Conservation (phyloP, 139 green algal species). For the Chara braunii region DNA sequence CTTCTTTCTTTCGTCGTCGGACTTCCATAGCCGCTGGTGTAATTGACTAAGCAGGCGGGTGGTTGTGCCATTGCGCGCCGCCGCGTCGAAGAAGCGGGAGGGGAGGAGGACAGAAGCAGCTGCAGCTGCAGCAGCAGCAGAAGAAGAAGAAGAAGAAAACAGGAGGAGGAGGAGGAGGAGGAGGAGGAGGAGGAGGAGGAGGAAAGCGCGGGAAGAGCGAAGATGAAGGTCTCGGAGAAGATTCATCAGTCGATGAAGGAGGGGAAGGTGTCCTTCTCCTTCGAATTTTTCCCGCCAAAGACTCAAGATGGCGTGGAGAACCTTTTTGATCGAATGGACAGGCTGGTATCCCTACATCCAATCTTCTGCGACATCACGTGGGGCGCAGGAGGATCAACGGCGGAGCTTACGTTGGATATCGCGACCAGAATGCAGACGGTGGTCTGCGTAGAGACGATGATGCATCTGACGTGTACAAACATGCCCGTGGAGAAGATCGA, state of each 20-base stretch:
- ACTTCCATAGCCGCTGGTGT: too few species aligned
- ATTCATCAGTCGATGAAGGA: constrained; percentile 62
- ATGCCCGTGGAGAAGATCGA: constrained; percentile 84
- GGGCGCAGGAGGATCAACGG: constrained; percentile 89
- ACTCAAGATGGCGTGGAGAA: constrained; percentile 92
- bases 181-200: too few species aligned
- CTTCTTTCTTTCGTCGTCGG: too few species aligned
- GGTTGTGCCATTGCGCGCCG: too few species aligned
- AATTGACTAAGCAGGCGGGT: too few species aligned
- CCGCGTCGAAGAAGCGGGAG: too few species aligned
- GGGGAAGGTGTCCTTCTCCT: constrained; percentile 80
- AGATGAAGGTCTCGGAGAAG: constrained; percentile 88
- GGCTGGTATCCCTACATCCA: constrained; percentile 73
- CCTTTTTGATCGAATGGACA: constrained; percentile 78
- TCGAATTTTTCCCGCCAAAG: constrained; percentile 91
- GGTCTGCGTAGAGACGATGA: constrained; percentile 95
- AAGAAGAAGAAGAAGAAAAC: too few species aligned
- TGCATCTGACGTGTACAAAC: constrained; percentile 99
- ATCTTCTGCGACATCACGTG: constrained; percentile 97
- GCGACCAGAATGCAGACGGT: constrained; percentile 84
- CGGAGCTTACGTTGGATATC: constrained; percentile 91
- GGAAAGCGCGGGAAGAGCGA: too few species aligned
- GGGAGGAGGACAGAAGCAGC: too few species aligned
- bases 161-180: too few species aligned
- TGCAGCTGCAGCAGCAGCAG: too few species aligned